Evolutionary conservation across 768 basidiomycete species (phyloP).

Genomic region (Mrakia blollopis): DNA sequence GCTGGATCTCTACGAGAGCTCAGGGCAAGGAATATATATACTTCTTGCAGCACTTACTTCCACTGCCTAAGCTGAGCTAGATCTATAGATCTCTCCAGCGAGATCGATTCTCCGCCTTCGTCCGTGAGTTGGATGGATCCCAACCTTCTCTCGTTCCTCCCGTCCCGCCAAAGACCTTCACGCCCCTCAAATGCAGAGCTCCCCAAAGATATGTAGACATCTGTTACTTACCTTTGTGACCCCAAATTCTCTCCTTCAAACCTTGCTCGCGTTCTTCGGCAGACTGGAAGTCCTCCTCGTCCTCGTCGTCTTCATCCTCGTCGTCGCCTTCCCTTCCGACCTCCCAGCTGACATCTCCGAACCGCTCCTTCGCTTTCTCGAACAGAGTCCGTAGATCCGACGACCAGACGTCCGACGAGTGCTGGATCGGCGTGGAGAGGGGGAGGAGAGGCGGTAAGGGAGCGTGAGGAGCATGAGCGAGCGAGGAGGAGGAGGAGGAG

Average conservation of each 20-base stretch:
- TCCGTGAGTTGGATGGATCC: not conserved
- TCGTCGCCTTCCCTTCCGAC: constrained; percentile 48
- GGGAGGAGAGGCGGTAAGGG: constrained; percentile 19
- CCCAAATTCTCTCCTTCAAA: constrained; percentile 63
- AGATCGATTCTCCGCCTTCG: too few relatives aligned
- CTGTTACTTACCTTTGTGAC: constrained; percentile 77
- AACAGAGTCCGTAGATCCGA: constrained; percentile 72
- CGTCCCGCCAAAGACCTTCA: too few relatives aligned
- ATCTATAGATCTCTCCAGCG: too few relatives aligned
- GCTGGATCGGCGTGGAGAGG: constrained; percentile 31
- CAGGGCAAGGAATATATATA: too few relatives aligned
- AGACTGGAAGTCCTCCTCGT: not conserved
- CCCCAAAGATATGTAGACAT: constrained; percentile 6
- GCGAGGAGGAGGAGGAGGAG: not conserved
- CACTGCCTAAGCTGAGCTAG: too few relatives aligned
- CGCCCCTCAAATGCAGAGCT: not conserved
- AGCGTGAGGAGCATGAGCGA: not conserved
- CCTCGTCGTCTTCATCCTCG: not conserved
- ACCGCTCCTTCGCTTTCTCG: constrained; percentile 77
- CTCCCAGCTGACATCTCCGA: constrained; percentile 92
- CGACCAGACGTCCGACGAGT: constrained; percentile 71
- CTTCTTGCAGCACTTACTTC: too few relatives aligned
- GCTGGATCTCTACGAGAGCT: too few relatives aligned
- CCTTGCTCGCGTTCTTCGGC: not conserved
- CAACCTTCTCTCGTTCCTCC: not conserved